A percentile compares a stretch with the other conserved stretches of the same genome.
phyloP scores from a whole-genome alignment of 2,329 filamentous ascomycete species.

The Cladosporium sp. region DNA sequence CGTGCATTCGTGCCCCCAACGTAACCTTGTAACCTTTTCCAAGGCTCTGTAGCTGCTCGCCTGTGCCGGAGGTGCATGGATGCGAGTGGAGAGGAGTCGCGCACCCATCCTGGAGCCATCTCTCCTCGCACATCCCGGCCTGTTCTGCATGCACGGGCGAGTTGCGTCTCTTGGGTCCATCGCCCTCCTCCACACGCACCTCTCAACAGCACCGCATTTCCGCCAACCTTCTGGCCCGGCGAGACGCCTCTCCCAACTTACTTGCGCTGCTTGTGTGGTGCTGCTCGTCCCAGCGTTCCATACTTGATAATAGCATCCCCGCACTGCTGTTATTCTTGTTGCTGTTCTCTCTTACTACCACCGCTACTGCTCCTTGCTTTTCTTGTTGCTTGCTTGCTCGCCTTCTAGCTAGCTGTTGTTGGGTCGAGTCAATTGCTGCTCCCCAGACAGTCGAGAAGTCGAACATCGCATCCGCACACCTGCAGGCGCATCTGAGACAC shows the following conservation, averaged over 20 bases:
- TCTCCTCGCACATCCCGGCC: slow-evolving; percentile 8
- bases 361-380: slow-evolving; percentile 12
- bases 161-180: slow-evolving; percentile 13
- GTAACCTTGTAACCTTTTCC: background rate
- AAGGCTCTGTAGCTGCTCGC: slow-evolving; percentile 2
- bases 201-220: slow-evolving; percentile 17
- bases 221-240: slow-evolving; percentile 17
- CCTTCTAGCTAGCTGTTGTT: slow-evolving; percentile 8
- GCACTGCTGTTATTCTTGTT: background rate
- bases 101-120: background rate
- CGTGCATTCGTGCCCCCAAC: slow-evolving; percentile 5
- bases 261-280: background rate
- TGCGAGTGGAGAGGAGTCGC: background rate
- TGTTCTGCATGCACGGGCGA: slow-evolving; percentile 9
- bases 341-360: slow-evolving; percentile 9
- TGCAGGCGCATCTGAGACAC: slow-evolving; percentile 13
- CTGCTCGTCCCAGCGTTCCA: background rate
- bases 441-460: slow-evolving; percentile 15
- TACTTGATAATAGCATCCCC: slow-evolving; percentile 14
- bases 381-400: slow-evolving; percentile 20
- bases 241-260: background rate
- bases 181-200: slow-evolving; percentile 15
- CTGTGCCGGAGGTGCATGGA: slow-evolving; percentile 2
- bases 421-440: slow-evolving; percentile 13
- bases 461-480: slow-evolving; percentile 9